Evolutionary conservation across 805 yeast species (phyloP), one percentile per base, ranked within the genome.

Genomic region (Candida anglica): DNA sequence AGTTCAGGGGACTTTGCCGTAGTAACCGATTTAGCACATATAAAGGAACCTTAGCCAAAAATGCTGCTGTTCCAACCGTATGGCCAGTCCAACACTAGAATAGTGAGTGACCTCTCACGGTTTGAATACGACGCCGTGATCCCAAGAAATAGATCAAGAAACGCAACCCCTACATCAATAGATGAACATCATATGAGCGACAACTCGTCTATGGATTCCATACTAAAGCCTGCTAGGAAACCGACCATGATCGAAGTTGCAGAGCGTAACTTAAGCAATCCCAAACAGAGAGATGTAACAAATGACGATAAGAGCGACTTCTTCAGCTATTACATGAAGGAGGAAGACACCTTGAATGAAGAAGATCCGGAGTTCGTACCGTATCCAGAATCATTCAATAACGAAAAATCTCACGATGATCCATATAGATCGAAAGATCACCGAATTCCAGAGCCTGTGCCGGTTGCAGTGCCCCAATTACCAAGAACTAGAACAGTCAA

Each of bases 81-180:
- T 34, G 48, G 50, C 9, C 36, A 41, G 17, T 43, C 44, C 14
- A 56, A 51, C 11, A 41, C 37, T 5, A 41, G 63, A 19, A 49
- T 60, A 10, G 54, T 56, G 7, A 51, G 63, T 37, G 66, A 60
- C 37, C 34, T 47, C 7, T 53, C 66, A 14, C 46, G 68, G 6
- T 63, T 61, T 33, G 60, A 60, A 22, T 52, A 44, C 33, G 59
- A 54, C 17, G 40, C 41, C 15, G 44, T 41, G 3, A 40, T 45
- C 4, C 57, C 62, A 2, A 23, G 56, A 30, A 44, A 42, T 18
- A 40, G 66, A 23, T 58, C 66, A 3, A 39, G 66, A 41, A 54
- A 60, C 31, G 33, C 58, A 2, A 52, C 66, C 6, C 66, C 66
- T 1, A 46, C 58, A 6, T 46, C 60, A 17, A 34, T 35, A 20